Conservation (phyloP, 495 filamentous ascomycete genomes). For the Letharia lupina region DNA sequence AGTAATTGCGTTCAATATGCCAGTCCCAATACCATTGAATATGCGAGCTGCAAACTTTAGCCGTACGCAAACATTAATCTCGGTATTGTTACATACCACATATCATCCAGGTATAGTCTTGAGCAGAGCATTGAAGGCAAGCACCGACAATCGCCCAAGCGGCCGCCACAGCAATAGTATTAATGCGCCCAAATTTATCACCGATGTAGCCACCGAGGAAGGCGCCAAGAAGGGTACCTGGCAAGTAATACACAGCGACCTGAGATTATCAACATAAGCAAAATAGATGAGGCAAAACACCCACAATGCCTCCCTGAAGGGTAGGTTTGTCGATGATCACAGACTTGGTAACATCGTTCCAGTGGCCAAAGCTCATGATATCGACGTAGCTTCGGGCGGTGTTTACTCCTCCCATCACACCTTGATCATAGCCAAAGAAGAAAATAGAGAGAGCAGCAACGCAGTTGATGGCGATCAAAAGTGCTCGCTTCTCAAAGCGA, state of each 20-base stretch:
- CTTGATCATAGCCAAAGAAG: constrained; percentile 50
- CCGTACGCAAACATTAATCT: not conserved
- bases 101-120: constrained; percentile 63
- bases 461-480: constrained; percentile 44
- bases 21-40: constrained; percentile 61
- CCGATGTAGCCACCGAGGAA: constrained; percentile 53
- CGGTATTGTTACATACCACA: constrained; percentile 35
- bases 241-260: constrained; percentile 53
- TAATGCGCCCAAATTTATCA: constrained; percentile 52
- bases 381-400: constrained; percentile 40
- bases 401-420: constrained; percentile 46
- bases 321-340: constrained; percentile 50
- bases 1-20: constrained; percentile 58
- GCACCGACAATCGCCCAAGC: constrained; percentile 51
- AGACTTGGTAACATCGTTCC: constrained; percentile 34
- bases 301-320: constrained; percentile 59
- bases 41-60: constrained; percentile 36
- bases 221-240: constrained; percentile 50
- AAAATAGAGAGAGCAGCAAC: constrained; percentile 46
- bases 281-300: constrained; percentile 8
- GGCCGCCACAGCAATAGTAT: constrained; percentile 48
- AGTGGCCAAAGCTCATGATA: constrained; percentile 56
- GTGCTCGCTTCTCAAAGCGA: constrained; percentile 47
- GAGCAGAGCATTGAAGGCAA: constrained; percentile 49
- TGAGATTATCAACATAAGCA: constrained; percentile 1